Evolutionary conservation across 805 yeast genomes (phyloP), one percentile per base, ranked within the genome.

Genomic region (Kodamaea fukazawae): DNA sequence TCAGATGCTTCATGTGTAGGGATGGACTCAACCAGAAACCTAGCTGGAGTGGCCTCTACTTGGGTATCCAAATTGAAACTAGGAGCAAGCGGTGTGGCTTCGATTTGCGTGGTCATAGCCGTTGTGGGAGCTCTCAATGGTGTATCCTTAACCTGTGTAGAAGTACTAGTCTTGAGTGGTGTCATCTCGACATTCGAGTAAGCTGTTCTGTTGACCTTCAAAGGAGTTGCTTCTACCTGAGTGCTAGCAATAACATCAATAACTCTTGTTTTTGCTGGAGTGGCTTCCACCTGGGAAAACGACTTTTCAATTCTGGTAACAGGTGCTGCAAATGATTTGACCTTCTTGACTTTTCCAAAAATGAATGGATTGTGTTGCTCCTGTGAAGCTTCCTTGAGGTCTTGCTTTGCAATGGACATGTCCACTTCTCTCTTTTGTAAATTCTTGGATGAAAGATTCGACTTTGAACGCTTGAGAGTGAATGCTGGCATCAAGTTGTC

Each of bases 381-480:
- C 12, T 31, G 20, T 2, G 18, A 28, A 7, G 9, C 22, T 13
- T 29, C 28, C 25, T 31, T 30, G 7, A 36, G 7, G 4, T 35
- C 37, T 20, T 25, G 42, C 16, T 38, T 38, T 8, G 32, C 36
- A 11, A 51, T 38, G 0, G 67, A 58, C 47, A 69, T 56, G 33
- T 69, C 74, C 14, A 70, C 71, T 47, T 67, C 72, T 29, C 75
- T 44, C 36, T 63, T 55, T 16, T 65, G 63, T 36, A 69, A 46
- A 40, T 63, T 59, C 31, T 62, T 66, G 1, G 73, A 58, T 2
- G 67, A 61, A 28, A 69, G 53, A 36, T 58, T 66, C 0, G 75
- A 69, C 40, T 64, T 66, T 3, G 73, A 65, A 34, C 72, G 47
- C 42, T 61, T 67, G 25, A 69, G 46, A n/a, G 60, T 46, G 34